These are phyloP conservation scores for Aspergillus sp. DNA, from an alignment of 2,329 filamentous ascomycete genomes.

Conservation along the genomic window DNA sequence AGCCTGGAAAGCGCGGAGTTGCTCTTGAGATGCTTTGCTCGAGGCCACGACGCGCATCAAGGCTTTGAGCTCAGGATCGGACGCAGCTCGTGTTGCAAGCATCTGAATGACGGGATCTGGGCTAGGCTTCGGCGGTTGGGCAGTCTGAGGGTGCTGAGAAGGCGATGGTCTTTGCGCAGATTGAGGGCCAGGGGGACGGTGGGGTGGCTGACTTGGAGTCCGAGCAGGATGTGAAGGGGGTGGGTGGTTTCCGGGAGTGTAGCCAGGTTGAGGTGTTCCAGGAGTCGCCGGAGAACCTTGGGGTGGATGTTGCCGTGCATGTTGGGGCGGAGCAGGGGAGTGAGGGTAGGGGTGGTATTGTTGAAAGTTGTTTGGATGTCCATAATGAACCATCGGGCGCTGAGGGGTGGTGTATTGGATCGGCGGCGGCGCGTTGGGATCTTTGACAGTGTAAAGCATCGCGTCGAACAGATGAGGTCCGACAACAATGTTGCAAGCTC, in stretches of 20 bases:
- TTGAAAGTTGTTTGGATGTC: conserved; percentile 43
- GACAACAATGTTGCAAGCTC: conserved; percentile 61
- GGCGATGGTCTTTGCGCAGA: conserved; percentile 32
- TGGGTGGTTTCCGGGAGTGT: conserved; percentile 26
- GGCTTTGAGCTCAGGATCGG: conserved; percentile 52
- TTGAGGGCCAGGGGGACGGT: conserved; percentile 26
- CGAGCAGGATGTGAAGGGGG: conserved; percentile 23
- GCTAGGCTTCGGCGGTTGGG: conserved; percentile 47
- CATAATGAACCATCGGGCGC: conserved; percentile 47
- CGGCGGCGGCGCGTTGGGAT: conserved; percentile 44
- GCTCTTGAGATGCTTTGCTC: conserved; percentile 51
- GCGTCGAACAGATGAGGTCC: conserved; percentile 66
- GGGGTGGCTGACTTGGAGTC: conserved; percentile 19
- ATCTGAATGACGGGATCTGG: conserved; percentile 56
- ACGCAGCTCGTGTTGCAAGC: conserved; percentile 53
- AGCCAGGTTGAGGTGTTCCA: conserved; percentile 30
- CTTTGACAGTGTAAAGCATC: conserved; percentile 58
- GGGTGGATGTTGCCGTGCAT: conserved; percentile 30
- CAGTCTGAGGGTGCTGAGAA: conserved; percentile 29
- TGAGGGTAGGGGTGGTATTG: conserved; percentile 45
- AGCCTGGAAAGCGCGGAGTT: conserved; percentile 52
- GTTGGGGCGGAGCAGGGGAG: conserved; percentile 27
- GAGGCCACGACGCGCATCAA: conserved; percentile 55
- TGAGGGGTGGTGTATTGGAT: conserved; percentile 43
- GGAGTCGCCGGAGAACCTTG: conserved; percentile 30